A percentile compares a stretch with the other conserved stretches of the same genome.
Evolutionary conservation across 2,329 filamentous ascomycete genomes (phyloP).

Genomic region (Torrubiella hemipterigena): DNA sequence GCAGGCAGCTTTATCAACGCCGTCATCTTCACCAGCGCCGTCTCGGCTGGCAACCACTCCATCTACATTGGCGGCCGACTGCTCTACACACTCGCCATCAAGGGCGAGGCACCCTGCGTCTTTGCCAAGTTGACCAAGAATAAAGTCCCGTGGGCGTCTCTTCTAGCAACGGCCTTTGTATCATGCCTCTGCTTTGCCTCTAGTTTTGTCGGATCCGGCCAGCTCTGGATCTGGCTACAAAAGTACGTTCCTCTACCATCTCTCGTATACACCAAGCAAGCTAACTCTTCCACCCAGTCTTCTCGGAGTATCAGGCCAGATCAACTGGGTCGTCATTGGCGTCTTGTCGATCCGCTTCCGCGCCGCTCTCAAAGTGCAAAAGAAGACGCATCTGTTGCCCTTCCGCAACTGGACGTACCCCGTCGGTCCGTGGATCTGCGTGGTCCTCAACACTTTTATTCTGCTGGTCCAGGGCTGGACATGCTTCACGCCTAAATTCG

Average conservation of each 20-base stretch:
- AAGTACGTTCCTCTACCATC: conserved; percentile 30
- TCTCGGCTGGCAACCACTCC: conserved; percentile 25
- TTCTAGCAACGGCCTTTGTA: conserved; percentile 41
- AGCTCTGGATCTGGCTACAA: conserved; percentile 56
- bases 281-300: conserved; percentile 24
- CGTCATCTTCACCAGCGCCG: conserved; percentile 31
- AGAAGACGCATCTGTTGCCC: conserved; percentile 47
- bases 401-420: conserved; percentile 60
- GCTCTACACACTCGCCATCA: conserved; percentile 22
- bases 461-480: conserved; percentile 52
- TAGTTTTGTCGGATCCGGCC: conserved; percentile 52
- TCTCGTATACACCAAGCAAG: conserved; percentile 8
- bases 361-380: conserved; percentile 40
- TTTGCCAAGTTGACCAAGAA: conserved; percentile 29
- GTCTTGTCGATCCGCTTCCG: conserved; percentile 56
- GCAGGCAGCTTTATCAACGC: conserved; percentile 46
- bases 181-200: conserved; percentile 51
- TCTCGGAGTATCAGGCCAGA: conserved; percentile 55
- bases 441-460: conserved; percentile 45
- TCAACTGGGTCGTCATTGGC: conserved; percentile 54
- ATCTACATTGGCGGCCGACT: conserved; percentile 21
- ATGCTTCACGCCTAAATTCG: too few relatives aligned
- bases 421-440: conserved; percentile 42
- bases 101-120: conserved; percentile 40
- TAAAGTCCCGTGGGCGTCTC: conserved; percentile 25